Conservation (phyloP, 495 filamentous ascomycete species). For the Chaetomium fimeti region DNA sequence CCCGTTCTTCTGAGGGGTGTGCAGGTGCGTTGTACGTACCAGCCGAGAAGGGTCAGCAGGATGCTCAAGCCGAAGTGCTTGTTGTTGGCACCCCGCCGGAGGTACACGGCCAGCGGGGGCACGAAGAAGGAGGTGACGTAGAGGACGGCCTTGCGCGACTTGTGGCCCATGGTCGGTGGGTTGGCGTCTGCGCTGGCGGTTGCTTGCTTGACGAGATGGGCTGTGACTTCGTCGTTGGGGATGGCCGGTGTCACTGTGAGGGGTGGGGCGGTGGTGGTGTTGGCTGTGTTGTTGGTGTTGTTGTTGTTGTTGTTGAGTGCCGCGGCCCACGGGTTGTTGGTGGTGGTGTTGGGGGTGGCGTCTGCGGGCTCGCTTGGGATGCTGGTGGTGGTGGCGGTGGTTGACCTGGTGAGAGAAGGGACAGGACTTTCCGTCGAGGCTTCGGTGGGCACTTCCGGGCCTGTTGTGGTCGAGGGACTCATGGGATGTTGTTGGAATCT, state of each 20-base stretch:
- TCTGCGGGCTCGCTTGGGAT: background rate
- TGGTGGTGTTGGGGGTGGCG: background rate
- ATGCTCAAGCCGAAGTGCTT: constrained; percentile 85
- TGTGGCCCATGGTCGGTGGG: constrained; percentile 4
- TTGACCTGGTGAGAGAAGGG: background rate
- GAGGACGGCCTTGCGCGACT: constrained; percentile 11
- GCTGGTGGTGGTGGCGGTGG: background rate
- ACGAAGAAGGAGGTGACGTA: constrained; percentile 68
- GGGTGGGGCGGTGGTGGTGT: background rate
- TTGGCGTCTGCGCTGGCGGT: background rate
- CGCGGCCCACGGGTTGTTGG: too few species aligned
- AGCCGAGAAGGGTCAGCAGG: constrained; percentile 78
- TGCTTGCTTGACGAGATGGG: too few species aligned
- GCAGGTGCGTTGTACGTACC: constrained; percentile 39
- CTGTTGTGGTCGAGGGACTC: background rate
- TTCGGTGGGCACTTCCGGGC: background rate
- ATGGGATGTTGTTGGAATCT: background rate
- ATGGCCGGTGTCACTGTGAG: background rate
- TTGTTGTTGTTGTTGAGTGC: too few species aligned
- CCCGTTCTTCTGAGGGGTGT: background rate
- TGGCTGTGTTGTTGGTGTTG: too few species aligned
- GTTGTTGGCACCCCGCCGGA: constrained; percentile 79
- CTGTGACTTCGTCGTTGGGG: background rate
- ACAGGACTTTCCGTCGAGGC: background rate
- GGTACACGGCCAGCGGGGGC: constrained; percentile 87